Conservation (phyloP, 2,329 filamentous ascomycete species). For the Xylariaceae sp. region DNA sequence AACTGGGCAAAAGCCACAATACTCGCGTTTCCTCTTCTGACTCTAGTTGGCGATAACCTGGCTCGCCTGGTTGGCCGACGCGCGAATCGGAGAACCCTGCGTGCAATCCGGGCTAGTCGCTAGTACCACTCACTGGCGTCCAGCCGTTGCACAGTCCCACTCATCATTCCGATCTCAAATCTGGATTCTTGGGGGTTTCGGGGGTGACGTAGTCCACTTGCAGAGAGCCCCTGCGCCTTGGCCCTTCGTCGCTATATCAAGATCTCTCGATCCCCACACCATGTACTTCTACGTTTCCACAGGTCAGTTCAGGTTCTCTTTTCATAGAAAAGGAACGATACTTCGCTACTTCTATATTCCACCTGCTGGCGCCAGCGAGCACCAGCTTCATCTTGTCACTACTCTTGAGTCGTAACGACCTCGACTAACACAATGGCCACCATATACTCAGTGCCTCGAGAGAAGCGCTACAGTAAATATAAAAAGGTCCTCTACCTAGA, state of each 20-base stretch:
- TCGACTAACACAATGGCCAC: constrained; percentile 29
- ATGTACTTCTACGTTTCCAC: constrained; percentile 30
- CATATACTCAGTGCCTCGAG: constrained; percentile 30
- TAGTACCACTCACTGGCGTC: not conserved
- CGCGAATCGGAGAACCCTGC: constrained; percentile 16
- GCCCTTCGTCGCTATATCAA: constrained; percentile 20
- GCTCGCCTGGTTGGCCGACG: no score
- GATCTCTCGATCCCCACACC: constrained; percentile 16
- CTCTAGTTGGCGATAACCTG: not conserved
- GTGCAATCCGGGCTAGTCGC: constrained; percentile 1
- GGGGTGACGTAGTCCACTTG: constrained; percentile 17
- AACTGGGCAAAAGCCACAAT: not conserved
- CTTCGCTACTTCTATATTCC: not conserved
- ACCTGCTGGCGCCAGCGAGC: not conserved
- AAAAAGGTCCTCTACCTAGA: constrained; percentile 42
- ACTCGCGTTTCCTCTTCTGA: not conserved
- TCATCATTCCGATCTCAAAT: constrained; percentile 9
- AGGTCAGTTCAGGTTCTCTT: constrained; percentile 22
- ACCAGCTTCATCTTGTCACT: not conserved
- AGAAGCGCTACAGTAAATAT: constrained; percentile 32
- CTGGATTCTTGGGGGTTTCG: not conserved
- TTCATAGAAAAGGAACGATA: not conserved
- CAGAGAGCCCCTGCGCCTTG: constrained; percentile 5
- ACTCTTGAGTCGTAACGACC: constrained; percentile 5
- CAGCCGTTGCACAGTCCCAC: constrained; percentile 1